phyloP scores from a whole-genome alignment of 192 early-diverging fungal genomes.

The Backusella tarrabulga region DNA sequence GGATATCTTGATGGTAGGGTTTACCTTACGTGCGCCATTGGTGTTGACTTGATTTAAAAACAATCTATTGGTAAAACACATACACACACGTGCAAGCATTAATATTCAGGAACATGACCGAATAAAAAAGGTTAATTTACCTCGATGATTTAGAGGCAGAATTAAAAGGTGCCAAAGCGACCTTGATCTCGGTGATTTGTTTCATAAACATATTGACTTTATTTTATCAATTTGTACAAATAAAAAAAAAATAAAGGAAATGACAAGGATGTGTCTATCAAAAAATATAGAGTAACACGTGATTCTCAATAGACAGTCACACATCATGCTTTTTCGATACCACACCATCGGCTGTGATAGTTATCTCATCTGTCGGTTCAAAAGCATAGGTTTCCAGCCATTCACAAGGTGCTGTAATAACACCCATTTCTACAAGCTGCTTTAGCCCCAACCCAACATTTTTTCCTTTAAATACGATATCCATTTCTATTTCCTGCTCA shows the following conservation, averaged over 20 bases:
- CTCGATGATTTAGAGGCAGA: conserved; percentile 44
- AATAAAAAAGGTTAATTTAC: conserved; percentile 22
- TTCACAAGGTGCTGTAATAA: too few species aligned
- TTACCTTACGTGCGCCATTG: conserved; percentile 41
- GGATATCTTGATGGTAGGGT: conserved; percentile 46
- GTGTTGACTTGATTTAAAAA: conserved; percentile 51
- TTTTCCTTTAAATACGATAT: too few species aligned
- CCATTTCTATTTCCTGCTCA: too few species aligned
- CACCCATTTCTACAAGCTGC: too few species aligned
- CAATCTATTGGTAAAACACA: conserved; percentile 33
- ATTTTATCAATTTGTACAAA: not conserved
- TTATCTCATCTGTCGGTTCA: too few species aligned
- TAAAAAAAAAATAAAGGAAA: not conserved
- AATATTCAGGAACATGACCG: not conserved
- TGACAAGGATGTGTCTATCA: not conserved
- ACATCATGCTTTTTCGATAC: not conserved
- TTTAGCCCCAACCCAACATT: too few species aligned
- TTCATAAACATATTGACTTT: conserved; percentile 22
- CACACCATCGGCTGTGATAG: not conserved
- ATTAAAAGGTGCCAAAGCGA: conserved; percentile 51
- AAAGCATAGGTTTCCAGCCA: too few species aligned
- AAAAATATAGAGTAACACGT: not conserved
- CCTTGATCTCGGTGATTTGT: conserved; percentile 50
- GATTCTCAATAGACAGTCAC: not conserved
- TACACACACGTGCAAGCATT: too few species aligned